A percentile compares a stretch with the other conserved stretches of the same genome.
Conservation (phyloP, 2,329 filamentous ascomycete species). For the Neoscytalidium dimidiatum region DNA sequence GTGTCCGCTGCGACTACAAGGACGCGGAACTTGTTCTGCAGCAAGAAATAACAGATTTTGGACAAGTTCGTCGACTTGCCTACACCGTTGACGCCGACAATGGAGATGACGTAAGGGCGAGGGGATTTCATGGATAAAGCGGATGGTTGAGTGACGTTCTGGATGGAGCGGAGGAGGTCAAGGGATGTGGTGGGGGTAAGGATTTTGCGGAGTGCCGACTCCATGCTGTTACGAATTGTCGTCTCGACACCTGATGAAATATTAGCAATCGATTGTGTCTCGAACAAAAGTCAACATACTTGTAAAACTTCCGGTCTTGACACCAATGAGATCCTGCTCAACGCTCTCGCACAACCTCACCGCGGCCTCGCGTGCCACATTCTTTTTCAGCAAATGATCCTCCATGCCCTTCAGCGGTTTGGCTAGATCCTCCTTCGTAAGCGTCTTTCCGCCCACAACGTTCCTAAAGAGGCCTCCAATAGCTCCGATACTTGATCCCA, state of each 20-base stretch:
- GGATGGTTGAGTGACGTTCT: slow-evolving; percentile 65
- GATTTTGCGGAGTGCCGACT: slow-evolving; percentile 90
- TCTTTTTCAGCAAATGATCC: slow-evolving; percentile 91
- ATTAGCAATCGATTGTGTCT: background rate
- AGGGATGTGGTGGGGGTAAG: slow-evolving; percentile 93
- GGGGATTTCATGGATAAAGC: slow-evolving; percentile 62
- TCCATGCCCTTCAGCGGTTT: slow-evolving; percentile 96
- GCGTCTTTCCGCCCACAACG: slow-evolving; percentile 88
- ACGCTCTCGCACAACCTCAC: slow-evolving; percentile 89
- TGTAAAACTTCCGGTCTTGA: slow-evolving; percentile 91
- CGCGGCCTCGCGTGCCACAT: slow-evolving; percentile 92
- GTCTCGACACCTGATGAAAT: slow-evolving; percentile 66
- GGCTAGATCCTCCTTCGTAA: slow-evolving; percentile 85
- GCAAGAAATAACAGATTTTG: slow-evolving; percentile 96
- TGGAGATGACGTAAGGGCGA: slow-evolving; percentile 94
- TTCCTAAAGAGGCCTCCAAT: slow-evolving; percentile 91
- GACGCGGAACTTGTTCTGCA: slow-evolving; percentile 96
- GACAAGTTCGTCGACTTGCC: slow-evolving; percentile 97
- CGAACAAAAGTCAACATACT: slow-evolving; percentile 42
- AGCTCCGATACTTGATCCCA: slow-evolving; percentile 77
- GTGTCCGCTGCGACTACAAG: slow-evolving; percentile 94
- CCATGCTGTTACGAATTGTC: slow-evolving; percentile 83
- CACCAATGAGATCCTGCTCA: slow-evolving; percentile 82
- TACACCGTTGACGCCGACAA: slow-evolving; percentile 97
- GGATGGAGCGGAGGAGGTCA: slow-evolving; percentile 91